Conservation (phyloP, 768 basidiomycete species). For the Macrolepiota dolichaula region DNA sequence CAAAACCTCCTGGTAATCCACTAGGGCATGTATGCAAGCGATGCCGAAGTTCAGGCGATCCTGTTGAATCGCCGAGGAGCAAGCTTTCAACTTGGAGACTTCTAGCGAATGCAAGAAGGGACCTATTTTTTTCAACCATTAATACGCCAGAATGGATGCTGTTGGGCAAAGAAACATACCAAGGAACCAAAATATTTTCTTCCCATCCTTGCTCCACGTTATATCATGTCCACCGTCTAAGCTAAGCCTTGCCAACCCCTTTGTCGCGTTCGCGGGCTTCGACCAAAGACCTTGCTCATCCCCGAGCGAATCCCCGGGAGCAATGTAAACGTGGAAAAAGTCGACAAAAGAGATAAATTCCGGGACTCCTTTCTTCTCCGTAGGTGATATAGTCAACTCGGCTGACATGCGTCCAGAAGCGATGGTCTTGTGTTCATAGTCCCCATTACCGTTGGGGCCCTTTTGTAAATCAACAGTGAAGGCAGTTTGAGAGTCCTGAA, state of each 20-base stretch:
- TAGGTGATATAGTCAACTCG: conserved; percentile 48
- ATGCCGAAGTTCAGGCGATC: conserved; percentile 60
- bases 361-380: conserved; percentile 18
- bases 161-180: conserved; percentile 37
- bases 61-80: conserved; percentile 41
- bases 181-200: conserved; percentile 69
- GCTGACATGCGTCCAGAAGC: conserved; percentile 55
- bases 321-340: conserved; percentile 64
- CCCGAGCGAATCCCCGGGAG: conserved; percentile 36
- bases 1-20: conserved; percentile 57
- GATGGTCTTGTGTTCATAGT: conserved; percentile 44
- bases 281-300: conserved; percentile 56
- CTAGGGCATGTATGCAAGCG: conserved; percentile 50
- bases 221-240: conserved; percentile 74
- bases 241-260: conserved; percentile 58
- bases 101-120: conserved; percentile 64
- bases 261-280: conserved; percentile 64
- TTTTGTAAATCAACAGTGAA: conserved; percentile 33
- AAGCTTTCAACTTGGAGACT: conserved; percentile 46
- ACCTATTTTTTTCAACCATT: conserved; percentile 30
- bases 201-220: conserved; percentile 61
- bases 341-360: conserved; percentile 62
- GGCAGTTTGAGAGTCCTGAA: conserved; percentile 49
- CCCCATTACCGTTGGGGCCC: conserved; percentile 42
- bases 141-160: background rate